phyloP scores from a whole-genome alignment of 768 basidiomycete species.

The Termitomyces sp. region DNA sequence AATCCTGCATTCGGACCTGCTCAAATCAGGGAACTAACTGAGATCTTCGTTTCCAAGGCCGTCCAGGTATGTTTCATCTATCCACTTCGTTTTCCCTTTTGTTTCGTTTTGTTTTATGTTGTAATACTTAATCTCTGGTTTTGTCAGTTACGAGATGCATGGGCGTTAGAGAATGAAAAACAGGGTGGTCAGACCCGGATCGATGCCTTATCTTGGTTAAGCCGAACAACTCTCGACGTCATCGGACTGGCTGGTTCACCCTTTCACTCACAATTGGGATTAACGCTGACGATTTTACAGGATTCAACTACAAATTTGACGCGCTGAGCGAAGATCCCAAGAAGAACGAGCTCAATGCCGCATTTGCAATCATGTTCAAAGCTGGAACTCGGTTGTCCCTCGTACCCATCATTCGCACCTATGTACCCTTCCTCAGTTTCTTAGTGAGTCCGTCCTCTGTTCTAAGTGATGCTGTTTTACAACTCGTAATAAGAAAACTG shows the following conservation, averaged over 20 bases:
- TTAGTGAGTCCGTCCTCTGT: slow-evolving; percentile 21
- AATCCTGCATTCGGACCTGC: slow-evolving; percentile 63
- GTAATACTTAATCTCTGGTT: neutral
- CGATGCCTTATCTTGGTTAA: slow-evolving; percentile 61
- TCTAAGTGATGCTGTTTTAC: neutral
- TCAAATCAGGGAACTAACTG: slow-evolving; percentile 52
- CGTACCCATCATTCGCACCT: slow-evolving; percentile 19
- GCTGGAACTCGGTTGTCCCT: slow-evolving; percentile 27
- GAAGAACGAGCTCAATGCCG: slow-evolving; percentile 39
- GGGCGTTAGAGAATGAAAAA: slow-evolving; percentile 28
- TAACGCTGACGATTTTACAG: slow-evolving; percentile 5
- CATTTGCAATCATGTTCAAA: slow-evolving; percentile 40
- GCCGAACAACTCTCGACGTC: slow-evolving; percentile 65
- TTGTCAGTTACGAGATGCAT: slow-evolving; percentile 44
- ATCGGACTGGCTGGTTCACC: slow-evolving; percentile 65
- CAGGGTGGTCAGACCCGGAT: slow-evolving; percentile 25
- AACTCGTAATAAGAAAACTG: slow-evolving; percentile 8
- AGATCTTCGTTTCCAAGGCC: slow-evolving; percentile 53
- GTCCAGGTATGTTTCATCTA: slow-evolving; percentile 28
- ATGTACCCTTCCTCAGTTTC: slow-evolving; percentile 26
- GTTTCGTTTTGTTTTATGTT: neutral
- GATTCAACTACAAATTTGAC: slow-evolving; percentile 23
- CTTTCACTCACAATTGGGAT: slow-evolving; percentile 19
- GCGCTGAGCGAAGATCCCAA: slow-evolving; percentile 17
- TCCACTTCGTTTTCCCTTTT: neutral